Percentiles rank a stretch among this genome's conserved stretches.
phyloP scores from a whole-genome alignment of 2,329 filamentous ascomycete genomes.

The Fusarium torreyae region DNA sequence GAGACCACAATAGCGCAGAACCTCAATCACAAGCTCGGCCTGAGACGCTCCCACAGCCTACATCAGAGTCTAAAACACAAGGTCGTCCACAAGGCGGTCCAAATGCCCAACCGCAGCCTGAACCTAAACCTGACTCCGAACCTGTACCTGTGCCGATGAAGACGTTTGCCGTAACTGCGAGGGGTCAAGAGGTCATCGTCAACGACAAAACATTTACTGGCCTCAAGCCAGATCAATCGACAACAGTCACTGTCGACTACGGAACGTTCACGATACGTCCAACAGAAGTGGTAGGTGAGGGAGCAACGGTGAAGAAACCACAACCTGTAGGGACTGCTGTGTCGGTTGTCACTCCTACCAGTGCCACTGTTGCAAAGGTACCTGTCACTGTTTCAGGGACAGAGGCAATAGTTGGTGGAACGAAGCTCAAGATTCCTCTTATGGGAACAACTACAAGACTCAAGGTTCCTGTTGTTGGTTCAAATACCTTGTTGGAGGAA shows the following conservation, averaged over 20 bases:
- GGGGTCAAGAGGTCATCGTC: slow-evolving; percentile 63
- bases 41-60: slow-evolving; percentile 7
- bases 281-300: slow-evolving; percentile 61
- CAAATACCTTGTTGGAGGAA: slow-evolving; percentile 54
- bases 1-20: not conserved
- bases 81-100: slow-evolving; percentile 11
- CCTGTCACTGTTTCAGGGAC: slow-evolving; percentile 60
- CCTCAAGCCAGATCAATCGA: slow-evolving; percentile 56
- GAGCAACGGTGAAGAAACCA: slow-evolving; percentile 61
- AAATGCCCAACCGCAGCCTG: slow-evolving; percentile 11
- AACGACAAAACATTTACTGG: slow-evolving; percentile 62
- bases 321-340: slow-evolving; percentile 51
- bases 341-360: slow-evolving; percentile 55
- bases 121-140: slow-evolving; percentile 5
- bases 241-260: slow-evolving; percentile 58
- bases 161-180: slow-evolving; percentile 61
- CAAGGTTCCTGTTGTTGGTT: slow-evolving; percentile 56
- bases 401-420: slow-evolving; percentile 60
- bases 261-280: slow-evolving; percentile 66
- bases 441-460: slow-evolving; percentile 56
- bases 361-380: slow-evolving; percentile 58
- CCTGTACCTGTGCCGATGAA: slow-evolving; percentile 25
- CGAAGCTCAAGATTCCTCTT: slow-evolving; percentile 59
- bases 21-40: slow-evolving; percentile 8
- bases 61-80: slow-evolving; percentile 2